Conservation (phyloP, 139 green algal species). For the Ulvella scutata region DNA sequence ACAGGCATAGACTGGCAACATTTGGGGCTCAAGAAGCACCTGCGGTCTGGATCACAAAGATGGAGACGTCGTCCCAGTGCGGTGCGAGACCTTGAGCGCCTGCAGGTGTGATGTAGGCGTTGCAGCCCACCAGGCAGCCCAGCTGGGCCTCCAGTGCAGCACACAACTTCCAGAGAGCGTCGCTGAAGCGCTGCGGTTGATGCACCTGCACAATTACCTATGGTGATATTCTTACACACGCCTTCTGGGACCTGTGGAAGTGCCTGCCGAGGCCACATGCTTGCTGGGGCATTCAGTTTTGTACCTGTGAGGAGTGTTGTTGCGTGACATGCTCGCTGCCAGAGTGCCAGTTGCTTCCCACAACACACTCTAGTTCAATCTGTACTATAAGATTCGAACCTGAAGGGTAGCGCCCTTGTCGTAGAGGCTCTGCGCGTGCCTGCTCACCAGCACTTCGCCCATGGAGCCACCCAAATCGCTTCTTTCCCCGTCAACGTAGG, state of each 20-base stretch:
- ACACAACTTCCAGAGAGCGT: slow-evolving; percentile 29
- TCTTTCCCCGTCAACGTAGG: slow-evolving; percentile 30
- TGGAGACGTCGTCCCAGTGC: slow-evolving; percentile 69
- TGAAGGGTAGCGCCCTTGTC: not conserved
- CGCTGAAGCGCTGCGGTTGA: slow-evolving; percentile 59
- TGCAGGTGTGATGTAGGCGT: slow-evolving; percentile 48
- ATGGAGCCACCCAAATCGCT: slow-evolving; percentile 25
- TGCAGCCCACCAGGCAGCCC: slow-evolving; percentile 61
- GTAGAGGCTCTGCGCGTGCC: not conserved
- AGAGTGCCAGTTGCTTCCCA: not conserved
- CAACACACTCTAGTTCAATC: not conserved
- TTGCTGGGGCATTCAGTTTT: too few relatives aligned
- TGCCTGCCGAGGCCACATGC: not conserved
- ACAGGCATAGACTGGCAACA: too few relatives aligned
- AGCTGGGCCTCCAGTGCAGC: slow-evolving; percentile 45
- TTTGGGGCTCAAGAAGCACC: slow-evolving; percentile 11
- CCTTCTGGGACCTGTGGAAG: slow-evolving; percentile 15
- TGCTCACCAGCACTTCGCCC: slow-evolving; percentile 8
- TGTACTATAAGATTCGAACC: not conserved
- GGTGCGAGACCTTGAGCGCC: slow-evolving; percentile 49
- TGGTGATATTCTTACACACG: slow-evolving; percentile 1
- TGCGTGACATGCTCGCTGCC: not conserved
- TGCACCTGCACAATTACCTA: slow-evolving; percentile 37
- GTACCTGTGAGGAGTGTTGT: not conserved
- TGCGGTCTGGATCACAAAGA: slow-evolving; percentile 65